Percentiles rank a stretch among this genome's conserved stretches.
These are phyloP conservation scores for Penicillium mononematosum DNA, from an alignment of 495 filamentous ascomycete species.

Conservation along the genomic window DNA sequence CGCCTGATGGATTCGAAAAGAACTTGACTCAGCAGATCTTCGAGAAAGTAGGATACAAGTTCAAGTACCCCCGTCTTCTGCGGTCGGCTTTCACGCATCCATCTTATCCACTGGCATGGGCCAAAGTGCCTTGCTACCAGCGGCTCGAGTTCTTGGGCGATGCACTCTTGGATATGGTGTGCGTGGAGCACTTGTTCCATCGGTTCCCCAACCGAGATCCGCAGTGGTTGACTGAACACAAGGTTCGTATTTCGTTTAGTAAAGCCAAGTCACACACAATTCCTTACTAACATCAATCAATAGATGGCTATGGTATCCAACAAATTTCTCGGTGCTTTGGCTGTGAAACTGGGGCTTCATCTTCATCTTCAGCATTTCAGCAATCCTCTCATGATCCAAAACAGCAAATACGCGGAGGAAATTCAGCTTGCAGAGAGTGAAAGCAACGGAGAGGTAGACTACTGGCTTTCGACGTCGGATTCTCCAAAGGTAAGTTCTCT, in stretches of 20 bases:
- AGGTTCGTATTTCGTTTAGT: slow-evolving; percentile 41
- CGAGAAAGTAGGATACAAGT: slow-evolving; percentile 71
- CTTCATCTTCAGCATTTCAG: slow-evolving; percentile 66
- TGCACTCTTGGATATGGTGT: slow-evolving; percentile 83
- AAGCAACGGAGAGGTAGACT: slow-evolving; percentile 63
- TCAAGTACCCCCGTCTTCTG: slow-evolving; percentile 73
- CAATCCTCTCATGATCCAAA: slow-evolving; percentile 56
- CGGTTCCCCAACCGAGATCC: slow-evolving; percentile 77
- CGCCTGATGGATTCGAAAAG: slow-evolving; percentile 46
- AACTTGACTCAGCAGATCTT: slow-evolving; percentile 67
- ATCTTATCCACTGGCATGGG: slow-evolving; percentile 69
- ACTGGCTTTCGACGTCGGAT: slow-evolving; percentile 67
- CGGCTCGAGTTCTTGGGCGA: slow-evolving; percentile 93
- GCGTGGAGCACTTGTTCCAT: slow-evolving; percentile 76
- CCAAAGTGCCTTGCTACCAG: slow-evolving; percentile 84
- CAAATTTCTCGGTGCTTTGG: slow-evolving; percentile 83
- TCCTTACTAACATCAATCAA: slow-evolving; percentile 8
- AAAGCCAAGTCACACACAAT: background rate
- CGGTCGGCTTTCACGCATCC: slow-evolving; percentile 88
- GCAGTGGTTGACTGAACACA: slow-evolving; percentile 98
- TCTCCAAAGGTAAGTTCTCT: slow-evolving; percentile 63
- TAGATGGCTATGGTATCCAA: slow-evolving; percentile 98
- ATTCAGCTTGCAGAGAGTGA: slow-evolving; percentile 55
- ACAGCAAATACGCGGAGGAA: slow-evolving; percentile 68
- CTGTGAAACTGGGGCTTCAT: slow-evolving; percentile 74